These are phyloP conservation scores for Vanrija sp. DNA, from an alignment of 1,284 basidiomycete species.

Conservation along the genomic window DNA sequence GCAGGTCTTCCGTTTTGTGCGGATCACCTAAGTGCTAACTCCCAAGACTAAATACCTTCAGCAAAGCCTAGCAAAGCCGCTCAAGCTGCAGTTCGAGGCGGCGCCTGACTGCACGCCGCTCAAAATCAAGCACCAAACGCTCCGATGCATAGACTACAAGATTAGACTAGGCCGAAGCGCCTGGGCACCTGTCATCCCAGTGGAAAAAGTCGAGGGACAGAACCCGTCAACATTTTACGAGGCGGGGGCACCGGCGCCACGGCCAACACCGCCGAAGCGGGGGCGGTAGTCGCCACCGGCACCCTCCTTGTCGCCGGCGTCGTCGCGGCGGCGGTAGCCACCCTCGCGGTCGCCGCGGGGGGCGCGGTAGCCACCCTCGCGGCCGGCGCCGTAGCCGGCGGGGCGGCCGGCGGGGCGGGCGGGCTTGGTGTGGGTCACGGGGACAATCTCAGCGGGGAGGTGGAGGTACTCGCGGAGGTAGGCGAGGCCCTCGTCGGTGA, in stretches of 20 bases:
- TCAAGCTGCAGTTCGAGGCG: no score
- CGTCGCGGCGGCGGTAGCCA: constrained; percentile 62
- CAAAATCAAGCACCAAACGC: constrained; percentile 5
- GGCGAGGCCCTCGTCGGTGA: constrained; percentile 91
- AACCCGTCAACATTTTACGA: constrained; percentile 46
- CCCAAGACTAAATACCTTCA: no score
- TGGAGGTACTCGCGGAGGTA: constrained; percentile 93
- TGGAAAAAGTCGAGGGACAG: no score
- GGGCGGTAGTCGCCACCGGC: constrained; percentile 77
- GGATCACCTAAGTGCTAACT: no score
- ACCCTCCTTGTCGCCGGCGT: constrained; percentile 60
- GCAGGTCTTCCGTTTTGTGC: no score
- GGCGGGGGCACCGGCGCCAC: constrained; percentile 75
- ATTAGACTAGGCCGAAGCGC: not conserved
- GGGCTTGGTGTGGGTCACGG: constrained; percentile 91
- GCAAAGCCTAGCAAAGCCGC: no score
- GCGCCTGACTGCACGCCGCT: not conserved
- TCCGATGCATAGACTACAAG: constrained; percentile 1
- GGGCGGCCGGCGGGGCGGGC: constrained; percentile 63
- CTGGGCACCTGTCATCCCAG: constrained; percentile 30
- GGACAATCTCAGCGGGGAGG: constrained; percentile 89
- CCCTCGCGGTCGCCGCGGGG: constrained; percentile 78
- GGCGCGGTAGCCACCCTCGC: constrained; percentile 69
- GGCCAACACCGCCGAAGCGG: constrained; percentile 77
- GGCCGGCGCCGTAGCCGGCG: constrained; percentile 58